Evolutionary conservation across 2,329 filamentous ascomycete genomes (phyloP).

Genomic region (Neodidymelliopsis sp.): DNA sequence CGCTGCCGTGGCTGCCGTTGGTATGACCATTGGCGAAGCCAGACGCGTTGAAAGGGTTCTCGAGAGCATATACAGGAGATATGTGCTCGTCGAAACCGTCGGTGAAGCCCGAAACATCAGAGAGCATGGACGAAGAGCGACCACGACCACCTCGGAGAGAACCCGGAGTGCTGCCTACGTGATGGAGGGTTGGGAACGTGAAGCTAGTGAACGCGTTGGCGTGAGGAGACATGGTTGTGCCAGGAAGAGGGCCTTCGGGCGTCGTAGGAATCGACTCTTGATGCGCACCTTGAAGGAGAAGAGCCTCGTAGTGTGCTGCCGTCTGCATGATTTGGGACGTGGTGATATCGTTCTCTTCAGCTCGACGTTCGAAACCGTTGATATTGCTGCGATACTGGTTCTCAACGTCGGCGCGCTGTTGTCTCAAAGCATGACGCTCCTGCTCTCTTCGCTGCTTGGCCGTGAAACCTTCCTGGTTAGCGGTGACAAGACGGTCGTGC

Average conservation of each 20-base stretch:
- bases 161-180: slow-evolving; percentile 43
- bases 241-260: slow-evolving; percentile 67
- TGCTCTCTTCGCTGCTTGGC: slow-evolving; percentile 62
- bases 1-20: slow-evolving; percentile 59
- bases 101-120: slow-evolving; percentile 60
- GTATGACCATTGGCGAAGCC: slow-evolving; percentile 45
- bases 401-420: slow-evolving; percentile 46
- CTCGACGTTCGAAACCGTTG: slow-evolving; percentile 48
- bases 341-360: slow-evolving; percentile 48
- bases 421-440: slow-evolving; percentile 48
- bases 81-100: slow-evolving; percentile 52
- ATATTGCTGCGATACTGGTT: slow-evolving; percentile 50
- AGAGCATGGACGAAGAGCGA: slow-evolving; percentile 61
- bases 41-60: slow-evolving; percentile 49
- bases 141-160: slow-evolving; percentile 52
- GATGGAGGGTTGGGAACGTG: slow-evolving; percentile 46
- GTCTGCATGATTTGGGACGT: slow-evolving; percentile 47
- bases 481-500: slow-evolving; percentile 72
- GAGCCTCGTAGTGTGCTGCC: slow-evolving; percentile 49
- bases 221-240: slow-evolving; percentile 54
- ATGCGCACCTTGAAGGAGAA: slow-evolving; percentile 50
- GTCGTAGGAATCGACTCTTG: slow-evolving; percentile 57
- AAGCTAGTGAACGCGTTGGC: slow-evolving; percentile 47
- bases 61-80: slow-evolving; percentile 36
- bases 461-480: slow-evolving; percentile 70